Evolutionary conservation across 257 asterid genomes (phyloP).

Genomic region (Echium plantagineum): DNA sequence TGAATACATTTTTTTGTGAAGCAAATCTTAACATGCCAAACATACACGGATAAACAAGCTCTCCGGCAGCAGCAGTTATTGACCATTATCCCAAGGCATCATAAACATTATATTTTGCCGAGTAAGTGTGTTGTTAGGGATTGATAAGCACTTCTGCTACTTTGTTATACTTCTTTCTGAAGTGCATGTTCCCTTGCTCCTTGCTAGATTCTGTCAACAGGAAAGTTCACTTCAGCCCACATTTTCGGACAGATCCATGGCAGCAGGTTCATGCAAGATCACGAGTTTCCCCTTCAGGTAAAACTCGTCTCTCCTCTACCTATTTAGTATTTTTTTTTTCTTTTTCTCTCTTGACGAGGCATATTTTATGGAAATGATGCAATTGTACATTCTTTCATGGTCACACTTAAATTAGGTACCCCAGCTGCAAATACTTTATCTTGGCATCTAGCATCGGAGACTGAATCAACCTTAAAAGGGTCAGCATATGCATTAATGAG

Average conservation of each 20-base stretch:
- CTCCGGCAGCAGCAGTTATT: slow-evolving; percentile 85
- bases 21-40: slow-evolving; percentile 86
- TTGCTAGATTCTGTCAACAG: slow-evolving; percentile 57
- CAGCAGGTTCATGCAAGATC: slow-evolving; percentile 44
- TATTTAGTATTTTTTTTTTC: background rate
- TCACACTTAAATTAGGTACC: slow-evolving; percentile 34
- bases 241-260: slow-evolving; percentile 43
- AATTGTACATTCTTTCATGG: background rate
- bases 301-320: slow-evolving; percentile 7
- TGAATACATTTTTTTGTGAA: slow-evolving; percentile 16
- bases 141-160: background rate
- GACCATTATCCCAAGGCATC: slow-evolving; percentile 88
- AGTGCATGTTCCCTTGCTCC: slow-evolving; percentile 5
- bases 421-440: slow-evolving; percentile 80
- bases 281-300: slow-evolving; percentile 61
- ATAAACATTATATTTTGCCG: slow-evolving; percentile 87
- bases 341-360: background rate
- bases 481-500: slow-evolving; percentile 41
- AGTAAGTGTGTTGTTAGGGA: slow-evolving; percentile 35
- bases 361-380: background rate
- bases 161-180: background rate
- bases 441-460: slow-evolving; percentile 97
- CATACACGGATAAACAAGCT: slow-evolving; percentile 71
- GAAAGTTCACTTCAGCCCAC: slow-evolving; percentile 85
- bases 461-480: slow-evolving; percentile 76